Evolutionary conservation across 1,284 basidiomycete species (phyloP), one percentile per base, ranked within the genome.

Genomic region (Bondarzewia mesenterica): DNA sequence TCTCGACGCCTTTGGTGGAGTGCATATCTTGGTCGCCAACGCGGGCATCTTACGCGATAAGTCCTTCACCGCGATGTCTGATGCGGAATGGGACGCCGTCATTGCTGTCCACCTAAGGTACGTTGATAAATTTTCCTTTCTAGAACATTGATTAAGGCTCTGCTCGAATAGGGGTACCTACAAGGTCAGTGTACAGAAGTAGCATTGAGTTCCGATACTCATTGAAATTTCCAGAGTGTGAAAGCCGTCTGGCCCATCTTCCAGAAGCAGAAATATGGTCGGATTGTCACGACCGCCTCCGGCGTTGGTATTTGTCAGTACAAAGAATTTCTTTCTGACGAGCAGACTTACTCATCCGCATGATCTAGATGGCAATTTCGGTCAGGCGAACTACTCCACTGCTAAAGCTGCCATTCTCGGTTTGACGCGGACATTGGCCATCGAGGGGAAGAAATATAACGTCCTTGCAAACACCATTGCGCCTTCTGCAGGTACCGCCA

Each of bases 221-320:
- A 41, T 32, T 1, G 7, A 5, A 47, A 18, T 23, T n/a, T 50
- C 14, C 49, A 89, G 85, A 91, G 89, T 59, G 86, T 83, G 49
- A 92, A 96, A 64, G 95, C 95, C 12, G 89, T 92, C 32, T 99
- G 94, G 96, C 93, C 95, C 3, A 75, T 93, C 61, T 97, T 99
- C 78, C 85, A 89, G 67, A 89, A 95, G 71, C 96, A 99, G 65
- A 94, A 93, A 70, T 98, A 88, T 63, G 95, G 96, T 27, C 85
- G 96, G 50, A 95, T 99, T 61, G 78, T 99, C 50, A 96, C 91
- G 47, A 98, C 94, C 23, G 82, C 85, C 50, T 98, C 94, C 5
- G 85, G 88, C 63, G 92, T 94, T 49, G 95, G 94, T 53, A 85
- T 97, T 52, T 93, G 87, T 91, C 58, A 62, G 87, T 74, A 7